Evolutionary conservation across 2,329 filamentous ascomycete genomes (phyloP).

Genomic region (Talaromyces sp.): DNA sequence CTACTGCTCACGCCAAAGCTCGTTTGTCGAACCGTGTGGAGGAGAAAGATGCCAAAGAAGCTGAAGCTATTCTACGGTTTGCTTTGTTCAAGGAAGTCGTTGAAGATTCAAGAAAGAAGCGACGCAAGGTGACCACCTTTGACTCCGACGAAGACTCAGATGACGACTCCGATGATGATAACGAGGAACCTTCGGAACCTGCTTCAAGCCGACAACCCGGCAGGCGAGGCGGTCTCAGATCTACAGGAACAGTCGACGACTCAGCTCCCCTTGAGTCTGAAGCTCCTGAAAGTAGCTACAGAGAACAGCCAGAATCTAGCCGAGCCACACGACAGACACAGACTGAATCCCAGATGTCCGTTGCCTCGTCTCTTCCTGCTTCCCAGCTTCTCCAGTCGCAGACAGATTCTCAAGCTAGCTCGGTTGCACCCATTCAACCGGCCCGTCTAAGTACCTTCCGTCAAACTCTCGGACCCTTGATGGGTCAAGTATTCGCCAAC

Average conservation of each 20-base stretch:
- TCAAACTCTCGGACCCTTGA: constrained; percentile 74
- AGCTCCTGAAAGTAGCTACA: constrained; percentile 52
- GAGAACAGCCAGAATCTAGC: constrained; percentile 39
- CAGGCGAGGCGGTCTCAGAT: constrained; percentile 32
- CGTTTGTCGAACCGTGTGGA: constrained; percentile 85
- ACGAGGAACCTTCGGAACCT: constrained; percentile 26
- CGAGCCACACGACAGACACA: constrained; percentile 40
- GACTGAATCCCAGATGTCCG: constrained; percentile 58
- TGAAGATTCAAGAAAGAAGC: constrained; percentile 72
- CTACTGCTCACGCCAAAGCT: constrained; percentile 92
- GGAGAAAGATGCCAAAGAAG: constrained; percentile 80
- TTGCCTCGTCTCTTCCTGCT: constrained; percentile 74
- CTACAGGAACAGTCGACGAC: constrained; percentile 35
- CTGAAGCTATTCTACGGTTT: constrained; percentile 86
- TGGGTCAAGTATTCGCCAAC: constrained; percentile 80
- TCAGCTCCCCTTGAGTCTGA: constrained; percentile 54
- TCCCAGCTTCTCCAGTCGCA: constrained; percentile 65
- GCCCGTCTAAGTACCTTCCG: constrained; percentile 73
- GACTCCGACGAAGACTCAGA: constrained; percentile 60
- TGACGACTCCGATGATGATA: constrained; percentile 36
- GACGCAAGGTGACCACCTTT: constrained; percentile 70
- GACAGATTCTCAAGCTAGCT: constrained; percentile 42
- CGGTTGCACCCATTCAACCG: constrained; percentile 46
- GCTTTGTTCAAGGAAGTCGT: constrained; percentile 96
- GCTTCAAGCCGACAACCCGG: constrained; percentile 30